phyloP scores from a whole-genome alignment of 805 yeast species.

The Candida sonorensis region DNA sequence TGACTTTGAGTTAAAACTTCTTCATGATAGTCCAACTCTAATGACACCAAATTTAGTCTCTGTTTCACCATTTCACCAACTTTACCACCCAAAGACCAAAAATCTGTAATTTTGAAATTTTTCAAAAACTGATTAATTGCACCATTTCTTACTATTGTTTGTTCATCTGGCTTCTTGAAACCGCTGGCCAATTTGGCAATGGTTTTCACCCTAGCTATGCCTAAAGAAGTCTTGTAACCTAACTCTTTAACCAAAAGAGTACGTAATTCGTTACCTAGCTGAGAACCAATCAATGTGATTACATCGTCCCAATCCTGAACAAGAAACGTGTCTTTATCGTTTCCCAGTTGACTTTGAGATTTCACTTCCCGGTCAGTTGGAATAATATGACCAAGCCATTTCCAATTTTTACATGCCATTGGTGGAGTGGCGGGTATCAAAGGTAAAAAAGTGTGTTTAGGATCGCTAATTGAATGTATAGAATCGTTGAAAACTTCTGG shows the following conservation, averaged over 20 bases:
- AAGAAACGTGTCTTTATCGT: too few relatives aligned
- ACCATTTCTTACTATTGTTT: slow-evolving; percentile 58
- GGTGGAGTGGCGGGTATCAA: slow-evolving; percentile 35
- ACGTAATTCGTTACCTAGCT: slow-evolving; percentile 49
- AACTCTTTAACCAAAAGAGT: slow-evolving; percentile 42
- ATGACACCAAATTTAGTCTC: background rate
- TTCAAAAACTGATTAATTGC: slow-evolving; percentile 47
- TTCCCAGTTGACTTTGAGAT: too few relatives aligned
- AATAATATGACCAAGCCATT: slow-evolving; percentile 25
- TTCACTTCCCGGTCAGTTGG: slow-evolving; percentile 15
- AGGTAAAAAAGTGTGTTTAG: too few relatives aligned
- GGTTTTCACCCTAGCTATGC: slow-evolving; percentile 68
- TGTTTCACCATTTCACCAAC: slow-evolving; percentile 28
- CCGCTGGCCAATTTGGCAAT: slow-evolving; percentile 87
- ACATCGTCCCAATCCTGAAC: slow-evolving; percentile 77
- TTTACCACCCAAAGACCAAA: slow-evolving; percentile 92
- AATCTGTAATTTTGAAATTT: slow-evolving; percentile 59
- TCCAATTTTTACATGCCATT: slow-evolving; percentile 10
- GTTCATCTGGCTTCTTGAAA: slow-evolving; percentile 76
- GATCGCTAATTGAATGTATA: too few relatives aligned
- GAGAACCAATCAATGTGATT: slow-evolving; percentile 59
- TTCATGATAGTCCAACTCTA: slow-evolving; percentile 24
- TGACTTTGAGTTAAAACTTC: slow-evolving; percentile 44
- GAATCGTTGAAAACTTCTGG: slow-evolving; percentile 38
- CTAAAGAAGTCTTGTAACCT: slow-evolving; percentile 87